phyloP scores from a whole-genome alignment of 495 filamentous ascomycete genomes.

The Hypoxylon rickii region DNA sequence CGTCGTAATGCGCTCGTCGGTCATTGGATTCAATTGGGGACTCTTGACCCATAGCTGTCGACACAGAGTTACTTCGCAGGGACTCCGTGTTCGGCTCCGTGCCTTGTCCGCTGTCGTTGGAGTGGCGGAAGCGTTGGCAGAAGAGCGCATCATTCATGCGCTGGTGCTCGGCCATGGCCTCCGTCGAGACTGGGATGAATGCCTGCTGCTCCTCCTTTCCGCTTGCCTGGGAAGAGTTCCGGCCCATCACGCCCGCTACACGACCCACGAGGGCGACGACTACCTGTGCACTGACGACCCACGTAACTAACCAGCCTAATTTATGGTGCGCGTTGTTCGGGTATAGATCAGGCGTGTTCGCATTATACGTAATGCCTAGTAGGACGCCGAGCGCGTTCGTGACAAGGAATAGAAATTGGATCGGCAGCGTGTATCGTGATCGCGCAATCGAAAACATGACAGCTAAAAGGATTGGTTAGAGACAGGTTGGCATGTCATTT shows the following conservation, averaged over 20 bases:
- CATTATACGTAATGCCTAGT: conserved; percentile 77
- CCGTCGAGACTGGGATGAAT: conserved; percentile 71
- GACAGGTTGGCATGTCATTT: not conserved
- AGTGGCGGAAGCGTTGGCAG: conserved; percentile 65
- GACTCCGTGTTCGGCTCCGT: conserved; percentile 75
- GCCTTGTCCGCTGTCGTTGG: conserved; percentile 87
- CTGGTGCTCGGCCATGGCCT: conserved; percentile 67
- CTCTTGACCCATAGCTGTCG: conserved; percentile 57
- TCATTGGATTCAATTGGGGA: conserved; percentile 57
- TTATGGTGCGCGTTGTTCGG: conserved; percentile 86
- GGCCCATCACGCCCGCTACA: conserved; percentile 45
- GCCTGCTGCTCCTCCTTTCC: conserved; percentile 48
- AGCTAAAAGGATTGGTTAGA: conserved; percentile 54
- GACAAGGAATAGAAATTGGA: conserved; percentile 76
- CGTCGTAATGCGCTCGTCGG: conserved; percentile 55
- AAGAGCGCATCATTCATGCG: conserved; percentile 42
- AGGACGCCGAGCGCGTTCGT: conserved; percentile 73
- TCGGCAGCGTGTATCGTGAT: conserved; percentile 72
- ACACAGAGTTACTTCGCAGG: conserved; percentile 64
- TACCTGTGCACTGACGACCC: conserved; percentile 69
- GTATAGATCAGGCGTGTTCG: conserved; percentile 85
- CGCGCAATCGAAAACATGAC: conserved; percentile 84
- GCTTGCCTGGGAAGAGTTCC: conserved; percentile 11
- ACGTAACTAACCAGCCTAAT: conserved; percentile 84
- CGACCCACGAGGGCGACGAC: conserved; percentile 66